phyloP scores from a whole-genome alignment of 768 basidiomycete genomes.

The Rhodosporidiobolus sp. region DNA sequence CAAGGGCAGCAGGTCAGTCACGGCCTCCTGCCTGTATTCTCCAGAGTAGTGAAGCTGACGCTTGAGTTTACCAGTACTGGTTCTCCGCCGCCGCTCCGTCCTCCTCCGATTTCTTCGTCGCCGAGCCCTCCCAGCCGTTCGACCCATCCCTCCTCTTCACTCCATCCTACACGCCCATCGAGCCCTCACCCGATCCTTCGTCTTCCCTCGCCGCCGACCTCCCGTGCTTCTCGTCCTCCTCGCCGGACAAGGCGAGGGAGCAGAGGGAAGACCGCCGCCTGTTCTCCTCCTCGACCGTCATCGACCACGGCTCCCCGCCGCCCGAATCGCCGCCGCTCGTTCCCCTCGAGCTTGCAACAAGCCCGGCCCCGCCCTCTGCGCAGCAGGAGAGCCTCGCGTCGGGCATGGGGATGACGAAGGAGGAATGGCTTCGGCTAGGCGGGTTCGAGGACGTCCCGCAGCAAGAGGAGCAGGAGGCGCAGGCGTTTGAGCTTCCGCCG shows the following conservation, averaged over 20 bases:
- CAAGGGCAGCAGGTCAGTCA: neutral
- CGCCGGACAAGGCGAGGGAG: neutral
- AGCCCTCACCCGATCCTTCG: conserved; percentile 3
- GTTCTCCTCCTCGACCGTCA: conserved; percentile 10
- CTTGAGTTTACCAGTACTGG: no score
- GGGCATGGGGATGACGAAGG: conserved; percentile 19
- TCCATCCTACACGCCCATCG: neutral
- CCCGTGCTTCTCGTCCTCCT: neutral
- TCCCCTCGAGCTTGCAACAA: neutral
- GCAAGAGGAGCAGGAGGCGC: neutral
- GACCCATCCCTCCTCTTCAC: no score
- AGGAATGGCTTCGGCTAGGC: conserved; percentile 29
- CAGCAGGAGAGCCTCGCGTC: neutral
- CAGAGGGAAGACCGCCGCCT: conserved; percentile 7
- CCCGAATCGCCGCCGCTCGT: neutral
- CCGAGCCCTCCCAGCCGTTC: no score
- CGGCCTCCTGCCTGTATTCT: no score
- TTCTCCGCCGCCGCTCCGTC: no score
- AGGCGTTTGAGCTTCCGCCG: neutral
- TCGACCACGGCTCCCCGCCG: conserved; percentile 8
- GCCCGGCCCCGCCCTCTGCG: neutral
- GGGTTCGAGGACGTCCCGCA: conserved; percentile 9
- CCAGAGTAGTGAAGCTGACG: no score
- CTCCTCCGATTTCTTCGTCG: no score
- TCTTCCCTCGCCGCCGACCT: conserved; percentile 6